A percentile compares a stretch with the other conserved stretches of the same genome.
These are phyloP conservation scores for Haplographium delicatum DNA, from an alignment of 495 filamentous ascomycete genomes.

Conservation along the genomic window DNA sequence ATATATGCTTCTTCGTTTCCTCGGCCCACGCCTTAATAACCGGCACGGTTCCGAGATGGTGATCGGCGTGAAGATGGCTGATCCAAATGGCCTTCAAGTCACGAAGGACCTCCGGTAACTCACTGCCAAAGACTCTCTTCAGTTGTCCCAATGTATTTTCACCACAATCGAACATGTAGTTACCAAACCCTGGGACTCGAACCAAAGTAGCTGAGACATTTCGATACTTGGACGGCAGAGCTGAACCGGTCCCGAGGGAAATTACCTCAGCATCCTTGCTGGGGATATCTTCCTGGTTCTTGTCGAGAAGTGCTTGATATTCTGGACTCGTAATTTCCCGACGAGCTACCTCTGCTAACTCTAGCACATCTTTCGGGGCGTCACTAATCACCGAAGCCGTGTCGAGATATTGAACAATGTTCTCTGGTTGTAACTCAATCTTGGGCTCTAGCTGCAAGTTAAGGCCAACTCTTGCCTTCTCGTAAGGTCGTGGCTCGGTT, in stretches of 20 bases:
- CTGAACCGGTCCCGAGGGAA: slow-evolving; percentile 85
- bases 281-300: slow-evolving; percentile 51
- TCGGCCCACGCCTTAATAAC: slow-evolving; percentile 75
- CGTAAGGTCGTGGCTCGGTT: neutral
- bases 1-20: slow-evolving; percentile 17
- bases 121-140: slow-evolving; percentile 60
- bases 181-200: slow-evolving; percentile 75
- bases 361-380: slow-evolving; percentile 37
- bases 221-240: slow-evolving; percentile 83
- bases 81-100: slow-evolving; percentile 89
- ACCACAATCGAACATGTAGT: slow-evolving; percentile 83
- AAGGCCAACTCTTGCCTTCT: slow-evolving; percentile 29
- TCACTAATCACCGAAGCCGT: slow-evolving; percentile 32
- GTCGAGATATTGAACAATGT: slow-evolving; percentile 49
- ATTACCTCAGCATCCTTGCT: slow-evolving; percentile 74
- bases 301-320: slow-evolving; percentile 34
- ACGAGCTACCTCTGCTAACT: slow-evolving; percentile 44
- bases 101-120: slow-evolving; percentile 62
- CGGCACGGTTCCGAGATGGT: slow-evolving; percentile 78
- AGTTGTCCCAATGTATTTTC: slow-evolving; percentile 94
- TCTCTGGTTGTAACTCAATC: slow-evolving; percentile 45
- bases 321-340: slow-evolving; percentile 33
- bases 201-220: slow-evolving; percentile 90
- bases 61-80: slow-evolving; percentile 92
- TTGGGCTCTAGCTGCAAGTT: slow-evolving; percentile 61